Evolutionary conservation across 2,329 filamentous ascomycete species (phyloP).

Genomic region (Aspergillus quadrilineatus): DNA sequence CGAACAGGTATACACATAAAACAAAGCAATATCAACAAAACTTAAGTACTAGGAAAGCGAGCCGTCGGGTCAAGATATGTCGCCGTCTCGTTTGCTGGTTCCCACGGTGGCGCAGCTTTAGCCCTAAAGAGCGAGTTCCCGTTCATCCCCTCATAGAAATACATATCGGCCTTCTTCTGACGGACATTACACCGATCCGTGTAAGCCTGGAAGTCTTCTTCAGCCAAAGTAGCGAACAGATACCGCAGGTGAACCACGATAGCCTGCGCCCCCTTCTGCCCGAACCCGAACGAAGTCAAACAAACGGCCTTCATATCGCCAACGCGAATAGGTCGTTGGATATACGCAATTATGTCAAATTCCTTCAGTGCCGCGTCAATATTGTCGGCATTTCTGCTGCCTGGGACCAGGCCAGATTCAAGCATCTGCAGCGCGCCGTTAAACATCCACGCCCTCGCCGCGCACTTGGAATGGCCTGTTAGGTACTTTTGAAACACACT

Average conservation of each 20-base stretch:
- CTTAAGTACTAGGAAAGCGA: not conserved
- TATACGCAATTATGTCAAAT: conserved; percentile 97
- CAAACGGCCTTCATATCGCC: conserved; percentile 94
- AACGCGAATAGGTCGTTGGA: conserved; percentile 90
- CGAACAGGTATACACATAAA: no score
- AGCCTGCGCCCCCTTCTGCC: conserved; percentile 96
- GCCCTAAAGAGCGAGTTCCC: conserved; percentile 97
- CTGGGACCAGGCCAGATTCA: conserved; percentile 89
- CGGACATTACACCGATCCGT: conserved; percentile 85
- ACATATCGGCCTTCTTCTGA: conserved; percentile 98
- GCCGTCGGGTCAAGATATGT: not conserved
- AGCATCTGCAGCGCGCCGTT: conserved; percentile 96
- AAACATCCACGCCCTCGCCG: conserved; percentile 99
- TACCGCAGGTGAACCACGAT: conserved; percentile 97
- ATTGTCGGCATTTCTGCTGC: conserved; percentile 98
- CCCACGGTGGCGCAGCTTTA: conserved; percentile 55
- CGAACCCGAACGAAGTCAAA: conserved; percentile 98
- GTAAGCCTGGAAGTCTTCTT: conserved; percentile 78
- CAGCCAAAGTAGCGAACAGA: conserved; percentile 88
- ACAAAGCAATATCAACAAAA: not conserved
- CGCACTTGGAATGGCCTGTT: conserved; percentile 98
- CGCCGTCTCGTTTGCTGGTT: not conserved
- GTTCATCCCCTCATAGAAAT: conserved; percentile 97
- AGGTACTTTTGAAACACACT: conserved; percentile 99
- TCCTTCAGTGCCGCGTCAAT: conserved; percentile 95